Evolutionary conservation across 2,329 filamentous ascomycete species (phyloP), one percentile per base, ranked within the genome.

Genomic region (Neofusicoccum kwambonambiense): DNA sequence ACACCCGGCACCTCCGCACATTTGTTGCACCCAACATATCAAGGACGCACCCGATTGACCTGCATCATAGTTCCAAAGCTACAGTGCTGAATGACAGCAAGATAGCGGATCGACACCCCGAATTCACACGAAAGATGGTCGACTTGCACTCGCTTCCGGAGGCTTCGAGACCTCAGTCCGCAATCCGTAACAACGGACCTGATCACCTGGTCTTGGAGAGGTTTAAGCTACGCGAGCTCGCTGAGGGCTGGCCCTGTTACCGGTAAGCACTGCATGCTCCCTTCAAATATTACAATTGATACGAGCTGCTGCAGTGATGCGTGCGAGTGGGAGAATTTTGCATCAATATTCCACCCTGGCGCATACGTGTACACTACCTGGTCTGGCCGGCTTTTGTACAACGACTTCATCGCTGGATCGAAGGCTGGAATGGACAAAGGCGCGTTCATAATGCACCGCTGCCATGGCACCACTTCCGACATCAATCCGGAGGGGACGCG

Each of bases 311-410:
- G 9, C 8, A 49, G 64, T 64, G 81, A 84, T 67, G 75, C 80
- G 7, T 83, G 81, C 67, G 82, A 85, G 71, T 84, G 82, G 82
- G 79, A 83, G 54, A 84, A 84, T 69, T 76, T 84, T 22, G 71
- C 72, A 12, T 83, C 81, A 3, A 83, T 84, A 51, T 84, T 84
- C 71, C 80, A 83, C 67, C 76, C 78, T 0, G 75, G 76, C 41
- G 82, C 82, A 2, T 76, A 78, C 67, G 78, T 84, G 39, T 83
- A 83, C 70, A 84, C 82, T 0, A 82, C 82, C 11, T 84, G 81
- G 82, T 80, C 81, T 0, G 82, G 81, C 2, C 75, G 78, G 2
- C 44, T 63, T 17, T 84, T 3, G 75, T 80, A 0, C 85, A 27
- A 19, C 27, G 76, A 80, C 60, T 81, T 81, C 70, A 80, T 81